Percentiles rank a stretch among this genome's conserved stretches.
These are phyloP conservation scores for Amanita polypyramis DNA, from an alignment of 768 basidiomycete species.

Conservation along the genomic window DNA sequence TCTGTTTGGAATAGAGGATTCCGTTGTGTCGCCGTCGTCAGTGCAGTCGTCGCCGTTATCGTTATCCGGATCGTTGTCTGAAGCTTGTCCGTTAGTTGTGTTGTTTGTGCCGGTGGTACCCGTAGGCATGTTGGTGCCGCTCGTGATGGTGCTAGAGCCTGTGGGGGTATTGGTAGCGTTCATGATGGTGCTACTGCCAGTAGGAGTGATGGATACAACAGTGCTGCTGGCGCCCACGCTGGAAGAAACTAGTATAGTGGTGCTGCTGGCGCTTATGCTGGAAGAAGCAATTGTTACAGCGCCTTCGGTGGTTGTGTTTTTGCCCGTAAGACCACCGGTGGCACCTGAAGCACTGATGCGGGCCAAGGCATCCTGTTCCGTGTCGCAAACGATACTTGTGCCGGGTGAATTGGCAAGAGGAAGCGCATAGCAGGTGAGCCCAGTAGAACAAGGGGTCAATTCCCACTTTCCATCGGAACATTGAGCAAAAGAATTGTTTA, in stretches of 20 bases:
- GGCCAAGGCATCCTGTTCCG: slow-evolving; percentile 23
- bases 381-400: slow-evolving; percentile 33
- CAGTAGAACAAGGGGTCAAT: slow-evolving; percentile 23
- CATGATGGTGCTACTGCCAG: slow-evolving; percentile 1
- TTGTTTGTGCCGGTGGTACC: too few relatives aligned
- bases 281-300: slow-evolving; percentile 2
- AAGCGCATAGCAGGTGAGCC: slow-evolving; percentile 34
- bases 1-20: neutral
- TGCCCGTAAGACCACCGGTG: slow-evolving; percentile 30
- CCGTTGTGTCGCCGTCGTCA: slow-evolving; percentile 5
- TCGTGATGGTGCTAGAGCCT: slow-evolving; percentile 7
- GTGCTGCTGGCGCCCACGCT: too few relatives aligned
- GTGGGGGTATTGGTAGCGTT: slow-evolving; percentile 8
- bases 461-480: slow-evolving; percentile 31
- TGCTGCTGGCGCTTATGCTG: neutral
- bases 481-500: slow-evolving; percentile 30
- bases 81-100: too few relatives aligned
- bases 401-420: slow-evolving; percentile 39
- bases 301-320: too few relatives aligned
- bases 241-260: neutral
- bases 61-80: slow-evolving; percentile 2
- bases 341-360: slow-evolving; percentile 34
- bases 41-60: slow-evolving; percentile 4
- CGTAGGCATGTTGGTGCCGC: too few relatives aligned
- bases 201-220: too few relatives aligned